Evolutionary conservation across 495 filamentous ascomycete species (phyloP).

Genomic region (Copromyces sp.): DNA sequence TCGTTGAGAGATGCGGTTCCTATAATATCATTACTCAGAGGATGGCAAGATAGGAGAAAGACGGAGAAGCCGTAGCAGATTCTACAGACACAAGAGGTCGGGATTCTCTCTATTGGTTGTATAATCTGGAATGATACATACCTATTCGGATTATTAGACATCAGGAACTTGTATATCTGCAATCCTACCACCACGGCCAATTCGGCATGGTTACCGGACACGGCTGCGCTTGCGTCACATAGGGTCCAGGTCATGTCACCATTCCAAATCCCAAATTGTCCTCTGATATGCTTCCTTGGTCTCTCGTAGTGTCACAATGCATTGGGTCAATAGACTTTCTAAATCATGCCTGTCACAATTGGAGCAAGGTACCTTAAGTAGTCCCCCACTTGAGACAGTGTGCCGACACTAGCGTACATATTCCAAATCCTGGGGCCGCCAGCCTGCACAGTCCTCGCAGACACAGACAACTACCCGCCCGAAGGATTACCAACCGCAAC

Average conservation of each 20-base stretch:
- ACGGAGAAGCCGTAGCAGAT: not conserved
- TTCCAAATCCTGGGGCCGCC: not conserved
- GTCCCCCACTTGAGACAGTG: not conserved
- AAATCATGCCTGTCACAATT: not conserved
- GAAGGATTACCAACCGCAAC: not conserved
- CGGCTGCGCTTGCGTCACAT: not conserved
- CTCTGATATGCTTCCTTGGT: not conserved
- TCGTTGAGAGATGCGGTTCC: not conserved
- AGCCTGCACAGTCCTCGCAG: not conserved
- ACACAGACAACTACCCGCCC: conserved; percentile 9
- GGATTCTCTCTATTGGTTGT: not conserved
- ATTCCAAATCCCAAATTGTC: not conserved
- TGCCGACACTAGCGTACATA: not conserved
- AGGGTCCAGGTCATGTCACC: not conserved
- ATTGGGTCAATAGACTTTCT: not conserved
- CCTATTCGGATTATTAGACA: not conserved
- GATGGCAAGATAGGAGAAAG: not conserved
- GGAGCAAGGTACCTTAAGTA: not conserved
- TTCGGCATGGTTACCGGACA: not conserved
- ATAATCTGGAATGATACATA: not conserved
- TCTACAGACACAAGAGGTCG: not conserved
- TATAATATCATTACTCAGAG: not conserved
- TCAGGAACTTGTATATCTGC: not conserved
- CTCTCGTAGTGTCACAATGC: not conserved
- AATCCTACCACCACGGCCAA: not conserved